Evolutionary conservation across 441 rosid genomes (phyloP).

Genomic region (Croton laevigatus): DNA sequence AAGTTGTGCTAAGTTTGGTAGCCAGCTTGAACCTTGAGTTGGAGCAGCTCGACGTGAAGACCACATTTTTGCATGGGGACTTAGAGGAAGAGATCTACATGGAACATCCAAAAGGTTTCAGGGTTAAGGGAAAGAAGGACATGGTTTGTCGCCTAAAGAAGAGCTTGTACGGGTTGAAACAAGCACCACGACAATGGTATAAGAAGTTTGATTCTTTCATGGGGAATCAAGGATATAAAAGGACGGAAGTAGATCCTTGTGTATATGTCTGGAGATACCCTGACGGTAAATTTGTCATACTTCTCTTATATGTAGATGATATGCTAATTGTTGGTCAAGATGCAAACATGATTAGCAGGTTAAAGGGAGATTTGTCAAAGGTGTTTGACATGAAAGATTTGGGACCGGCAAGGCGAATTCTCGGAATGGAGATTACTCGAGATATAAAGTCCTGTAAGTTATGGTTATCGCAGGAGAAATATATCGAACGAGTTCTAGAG

Average conservation of each 20-base stretch:
- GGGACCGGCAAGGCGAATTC: background rate
- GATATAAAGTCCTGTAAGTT: background rate
- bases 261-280: background rate
- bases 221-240: background rate
- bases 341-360: background rate
- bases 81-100: background rate
- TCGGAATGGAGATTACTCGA: background rate
- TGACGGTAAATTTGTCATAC: background rate
- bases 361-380: background rate
- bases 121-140: background rate
- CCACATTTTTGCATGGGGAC: background rate
- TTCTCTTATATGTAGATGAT: background rate
- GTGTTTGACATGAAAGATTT: background rate
- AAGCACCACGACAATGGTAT: background rate
- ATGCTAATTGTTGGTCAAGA: background rate
- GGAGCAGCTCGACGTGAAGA: background rate
- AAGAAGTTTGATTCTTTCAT: background rate
- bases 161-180: background rate
- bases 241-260: background rate
- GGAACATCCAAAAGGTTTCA: background rate
- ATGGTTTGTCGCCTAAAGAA: background rate
- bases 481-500: background rate
- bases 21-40: no score
- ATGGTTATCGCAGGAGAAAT: background rate
- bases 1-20: no score